These are phyloP conservation scores for Podaxis rugospora DNA, from an alignment of 768 basidiomycete species.

Conservation along the genomic window DNA sequence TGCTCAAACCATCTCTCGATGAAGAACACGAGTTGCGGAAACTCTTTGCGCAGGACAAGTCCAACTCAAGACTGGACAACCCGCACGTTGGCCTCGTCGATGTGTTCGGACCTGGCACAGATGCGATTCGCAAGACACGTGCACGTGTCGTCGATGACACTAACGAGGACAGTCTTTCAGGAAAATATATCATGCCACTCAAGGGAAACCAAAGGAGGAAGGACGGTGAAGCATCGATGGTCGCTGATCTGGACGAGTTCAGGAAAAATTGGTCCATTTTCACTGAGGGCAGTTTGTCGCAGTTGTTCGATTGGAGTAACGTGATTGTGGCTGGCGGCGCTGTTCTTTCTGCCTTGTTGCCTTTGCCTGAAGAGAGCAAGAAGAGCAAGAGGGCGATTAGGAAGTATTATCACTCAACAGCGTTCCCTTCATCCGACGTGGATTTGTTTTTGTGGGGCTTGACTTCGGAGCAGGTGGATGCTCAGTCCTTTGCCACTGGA, in stretches of 20 bases:
- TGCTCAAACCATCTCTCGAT: constrained; percentile 50
- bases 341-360: constrained; percentile 52
- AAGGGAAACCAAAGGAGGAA: constrained; percentile 36
- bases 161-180: constrained; percentile 37
- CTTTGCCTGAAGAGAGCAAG: constrained; percentile 43
- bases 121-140: constrained; percentile 41
- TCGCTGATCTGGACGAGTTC: constrained; percentile 49
- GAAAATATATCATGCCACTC: constrained; percentile 54
- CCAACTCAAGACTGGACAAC: constrained; percentile 37
- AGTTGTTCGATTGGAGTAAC: constrained; percentile 58
- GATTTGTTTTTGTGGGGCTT: constrained; percentile 63
- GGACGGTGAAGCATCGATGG: constrained; percentile 48
- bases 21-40: constrained; percentile 53
- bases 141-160: constrained; percentile 39
- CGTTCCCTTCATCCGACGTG: constrained; percentile 58
- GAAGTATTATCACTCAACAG: constrained; percentile 50
- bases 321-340: constrained; percentile 60
- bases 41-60: constrained; percentile 51
- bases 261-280: constrained; percentile 63
- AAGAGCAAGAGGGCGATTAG: constrained; percentile 51
- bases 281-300: constrained; percentile 56
- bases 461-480: constrained; percentile 44
- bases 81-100: constrained; percentile 57
- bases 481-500: background rate
- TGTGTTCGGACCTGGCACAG: constrained; percentile 45